A percentile compares a stretch with the other conserved stretches of the same genome.
Conservation (phyloP, 2,329 filamentous ascomycete genomes). For the Phialocephala subalpina region DNA sequence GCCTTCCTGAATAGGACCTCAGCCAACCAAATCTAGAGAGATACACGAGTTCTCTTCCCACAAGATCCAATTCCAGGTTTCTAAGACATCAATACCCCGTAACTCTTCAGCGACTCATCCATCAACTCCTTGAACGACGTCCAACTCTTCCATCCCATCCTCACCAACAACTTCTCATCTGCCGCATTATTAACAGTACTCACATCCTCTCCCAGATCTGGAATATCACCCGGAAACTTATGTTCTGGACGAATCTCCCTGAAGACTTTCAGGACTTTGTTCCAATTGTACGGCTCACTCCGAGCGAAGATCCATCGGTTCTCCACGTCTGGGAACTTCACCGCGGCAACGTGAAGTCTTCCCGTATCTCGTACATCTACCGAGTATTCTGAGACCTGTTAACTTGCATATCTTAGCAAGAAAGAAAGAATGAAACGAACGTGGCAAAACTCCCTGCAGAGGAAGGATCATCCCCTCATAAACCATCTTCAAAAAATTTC, state of each 20-base stretch:
- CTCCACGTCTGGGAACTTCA: constrained; percentile 8
- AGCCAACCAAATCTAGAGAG: too few species aligned
- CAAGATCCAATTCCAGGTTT: too few species aligned
- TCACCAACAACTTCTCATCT: constrained; percentile 13
- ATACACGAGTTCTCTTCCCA: too few species aligned
- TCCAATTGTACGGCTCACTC: neutral
- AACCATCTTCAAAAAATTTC: constrained; percentile 2
- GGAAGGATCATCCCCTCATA: neutral
- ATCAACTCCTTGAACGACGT: constrained; percentile 27
- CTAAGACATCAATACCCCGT: neutral
- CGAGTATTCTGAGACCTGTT: constrained; percentile 1
- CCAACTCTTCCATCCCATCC: constrained; percentile 29
- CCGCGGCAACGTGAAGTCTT: constrained; percentile 8
- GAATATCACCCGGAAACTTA: neutral
- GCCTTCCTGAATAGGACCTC: too few species aligned
- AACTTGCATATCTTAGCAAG: too few species aligned
- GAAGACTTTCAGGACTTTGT: neutral
- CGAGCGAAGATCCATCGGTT: constrained; percentile 5
- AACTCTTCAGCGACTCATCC: constrained; percentile 5
- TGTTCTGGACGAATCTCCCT: constrained; percentile 1
- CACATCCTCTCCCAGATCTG: constrained; percentile 2
- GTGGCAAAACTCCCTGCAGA: neutral
- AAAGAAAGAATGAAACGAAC: too few species aligned
- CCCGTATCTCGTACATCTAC: neutral
- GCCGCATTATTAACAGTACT: neutral